A percentile compares a stretch with the other conserved stretches of the same genome.
These are phyloP conservation scores for Podosphaera xanthii DNA, from an alignment of 2,329 filamentous ascomycete genomes.

Conservation along the genomic window DNA sequence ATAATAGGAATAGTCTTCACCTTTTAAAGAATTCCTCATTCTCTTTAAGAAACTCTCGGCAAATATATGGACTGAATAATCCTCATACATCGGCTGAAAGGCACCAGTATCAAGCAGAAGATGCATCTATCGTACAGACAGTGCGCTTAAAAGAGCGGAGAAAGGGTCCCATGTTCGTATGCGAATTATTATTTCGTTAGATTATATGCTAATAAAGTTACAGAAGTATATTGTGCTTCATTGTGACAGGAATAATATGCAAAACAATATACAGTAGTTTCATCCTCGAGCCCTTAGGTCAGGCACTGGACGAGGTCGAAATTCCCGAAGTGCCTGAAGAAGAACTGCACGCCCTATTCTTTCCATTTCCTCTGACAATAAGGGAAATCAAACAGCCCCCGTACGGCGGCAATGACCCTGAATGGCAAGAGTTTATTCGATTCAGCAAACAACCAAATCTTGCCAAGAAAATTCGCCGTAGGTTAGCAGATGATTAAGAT, in stretches of 20 bases:
- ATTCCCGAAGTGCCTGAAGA: conserved; percentile 19
- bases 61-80: conserved; percentile 6
- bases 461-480: conserved; percentile 16
- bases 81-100: conserved; percentile 10
- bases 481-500: not conserved
- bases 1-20: too few relatives aligned
- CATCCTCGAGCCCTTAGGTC: conserved; percentile 24
- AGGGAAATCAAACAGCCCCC: conserved; percentile 24
- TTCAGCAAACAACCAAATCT: conserved; percentile 30
- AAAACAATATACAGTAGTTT: conserved; percentile 23
- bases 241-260: conserved; percentile 10
- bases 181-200: not conserved
- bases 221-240: not conserved
- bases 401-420: conserved; percentile 34
- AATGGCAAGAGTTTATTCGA: conserved; percentile 37
- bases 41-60: not conserved
- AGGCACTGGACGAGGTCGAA: conserved; percentile 17
- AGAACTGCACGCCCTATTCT: conserved; percentile 27
- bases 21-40: too few relatives aligned
- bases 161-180: conserved; percentile 6
- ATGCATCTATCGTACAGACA: conserved; percentile 8
- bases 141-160: conserved; percentile 10
- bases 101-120: conserved; percentile 6
- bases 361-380: conserved; percentile 38
- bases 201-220: not conserved